Base-by-base conservation (phyloP, 2,329 filamentous ascomycete species). In the Penicillium sp. region DNA sequence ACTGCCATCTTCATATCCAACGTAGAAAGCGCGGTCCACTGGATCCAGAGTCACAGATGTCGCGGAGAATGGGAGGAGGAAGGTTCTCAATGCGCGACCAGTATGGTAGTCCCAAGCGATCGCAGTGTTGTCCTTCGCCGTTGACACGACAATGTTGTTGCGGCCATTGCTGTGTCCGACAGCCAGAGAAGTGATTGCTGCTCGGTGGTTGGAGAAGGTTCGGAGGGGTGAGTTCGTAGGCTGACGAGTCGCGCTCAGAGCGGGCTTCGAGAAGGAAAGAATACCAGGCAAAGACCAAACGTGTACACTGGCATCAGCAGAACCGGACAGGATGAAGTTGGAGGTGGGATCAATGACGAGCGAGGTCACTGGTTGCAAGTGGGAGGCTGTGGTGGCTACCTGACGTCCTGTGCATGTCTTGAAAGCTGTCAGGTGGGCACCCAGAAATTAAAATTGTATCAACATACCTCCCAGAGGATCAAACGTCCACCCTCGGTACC, bases 81-180 rank as follows among this genome's bases (percentile, higher is more conserved):
- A 85, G 4, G 92, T 97, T 41, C 92, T 85, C 53, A 97, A 77
- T 10, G 88, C 79, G 56, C 85, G 83, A 38, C 90, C 90, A 0
- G 85, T 89, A 57, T 87, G 85, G 70, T 95, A 95, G 74, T 97
- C 92, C 94, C 94, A 99, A 56, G 96, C 81, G 65, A 96, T 87
- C 63, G 90, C 90, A 7, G 90, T 94, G 74, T 90, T 92, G 75
- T 97, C 94, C 64, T 84, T 86, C 60, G 90, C 90, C 6, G 87
- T 85, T 3, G 93, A 95, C 18, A 97, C 82, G 55, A 89, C 92
- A 56, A 97, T 86, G 71, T 90, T 93, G 54, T 88, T 88, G 64
- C 86, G 84, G 69, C 85, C 87, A 55, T 81, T 78, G 67, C 88
- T 88, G 66, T 89, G 85, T 16, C 89, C 87, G 50, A 82, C 71